Percentiles rank a stretch among this genome's conserved stretches.
These are phyloP conservation scores for Jatropha curcas DNA, from an alignment of 345 rosid genomes.

Conservation along the genomic window DNA sequence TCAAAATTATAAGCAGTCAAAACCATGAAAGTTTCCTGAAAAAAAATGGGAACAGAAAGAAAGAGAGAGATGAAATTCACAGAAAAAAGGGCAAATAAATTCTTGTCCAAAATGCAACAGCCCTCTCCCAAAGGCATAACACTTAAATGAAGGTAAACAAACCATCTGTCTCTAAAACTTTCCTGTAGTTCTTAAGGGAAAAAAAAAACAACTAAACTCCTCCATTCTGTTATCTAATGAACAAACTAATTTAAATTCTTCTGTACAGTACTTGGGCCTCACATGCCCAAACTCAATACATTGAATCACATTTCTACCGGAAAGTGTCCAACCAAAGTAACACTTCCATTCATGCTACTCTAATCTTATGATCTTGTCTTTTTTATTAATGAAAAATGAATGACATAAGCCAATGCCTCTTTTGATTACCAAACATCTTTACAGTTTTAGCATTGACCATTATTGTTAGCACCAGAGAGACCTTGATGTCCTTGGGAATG, in stretches of 20 bases:
- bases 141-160: not conserved
- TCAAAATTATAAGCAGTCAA: not conserved
- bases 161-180: not conserved
- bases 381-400: not conserved
- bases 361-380: not conserved
- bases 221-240: not conserved
- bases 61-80: not conserved
- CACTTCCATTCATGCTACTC: not conserved
- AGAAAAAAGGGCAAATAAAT: not conserved
- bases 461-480: not conserved
- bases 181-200: not conserved
- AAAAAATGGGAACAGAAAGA: not conserved
- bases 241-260: not conserved
- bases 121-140: not conserved
- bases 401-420: not conserved
- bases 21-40: not conserved
- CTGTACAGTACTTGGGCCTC: not conserved
- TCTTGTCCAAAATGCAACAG: not conserved
- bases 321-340: not conserved
- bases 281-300: not conserved
- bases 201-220: not conserved
- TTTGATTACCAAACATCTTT: not conserved
- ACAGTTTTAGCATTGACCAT: not conserved
- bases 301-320: not conserved
- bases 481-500: not conserved